Evolutionary conservation across 2,329 filamentous ascomycete species (phyloP).

Genomic region (Endoconidiophora polonica): DNA sequence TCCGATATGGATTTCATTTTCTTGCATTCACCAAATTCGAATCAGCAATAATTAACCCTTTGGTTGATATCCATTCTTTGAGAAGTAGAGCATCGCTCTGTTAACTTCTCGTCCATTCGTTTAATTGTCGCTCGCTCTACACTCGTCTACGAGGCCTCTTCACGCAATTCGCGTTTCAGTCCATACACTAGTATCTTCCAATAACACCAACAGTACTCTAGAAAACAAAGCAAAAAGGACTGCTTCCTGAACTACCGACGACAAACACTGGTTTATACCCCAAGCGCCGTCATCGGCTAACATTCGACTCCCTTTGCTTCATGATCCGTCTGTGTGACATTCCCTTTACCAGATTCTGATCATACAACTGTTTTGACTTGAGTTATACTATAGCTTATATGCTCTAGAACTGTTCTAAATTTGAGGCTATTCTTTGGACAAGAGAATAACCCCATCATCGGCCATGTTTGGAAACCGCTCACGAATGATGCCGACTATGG

Average conservation of each 20-base stretch:
- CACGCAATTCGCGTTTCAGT: neutral
- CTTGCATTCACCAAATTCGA: too few species aligned
- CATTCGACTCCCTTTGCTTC: neutral
- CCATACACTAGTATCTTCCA: neutral
- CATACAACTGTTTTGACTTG: too few species aligned
- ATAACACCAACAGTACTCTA: neutral
- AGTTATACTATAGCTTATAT: too few species aligned
- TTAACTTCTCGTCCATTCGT: constrained; percentile 7
- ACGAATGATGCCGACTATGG: neutral
- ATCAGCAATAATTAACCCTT: neutral
- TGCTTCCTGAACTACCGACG: too few species aligned
- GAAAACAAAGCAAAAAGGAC: too few species aligned
- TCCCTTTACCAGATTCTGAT: too few species aligned
- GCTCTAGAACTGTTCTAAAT: too few species aligned
- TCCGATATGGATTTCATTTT: too few species aligned
- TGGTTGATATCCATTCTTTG: too few species aligned
- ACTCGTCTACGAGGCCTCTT: neutral
- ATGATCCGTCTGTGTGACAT: neutral
- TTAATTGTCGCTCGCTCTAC: neutral
- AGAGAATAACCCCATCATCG: neutral
- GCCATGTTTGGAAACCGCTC: neutral
- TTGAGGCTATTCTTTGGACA: too few species aligned
- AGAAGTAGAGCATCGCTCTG: too few species aligned
- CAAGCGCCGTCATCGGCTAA: neutral
- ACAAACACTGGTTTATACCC: too few species aligned